phyloP scores from a whole-genome alignment of 2,329 filamentous ascomycete genomes.

The Cytospora piceae region DNA sequence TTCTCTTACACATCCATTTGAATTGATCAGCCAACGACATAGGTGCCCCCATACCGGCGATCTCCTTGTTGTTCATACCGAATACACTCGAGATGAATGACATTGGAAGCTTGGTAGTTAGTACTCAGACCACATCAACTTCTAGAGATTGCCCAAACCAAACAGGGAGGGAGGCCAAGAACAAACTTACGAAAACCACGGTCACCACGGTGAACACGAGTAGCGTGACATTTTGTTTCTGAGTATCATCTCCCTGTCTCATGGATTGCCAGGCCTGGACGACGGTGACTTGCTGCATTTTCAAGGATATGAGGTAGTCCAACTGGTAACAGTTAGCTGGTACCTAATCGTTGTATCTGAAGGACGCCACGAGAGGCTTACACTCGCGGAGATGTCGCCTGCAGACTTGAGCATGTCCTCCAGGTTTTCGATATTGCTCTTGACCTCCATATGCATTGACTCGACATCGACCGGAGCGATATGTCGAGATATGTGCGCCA shows the following conservation, averaged over 20 bases:
- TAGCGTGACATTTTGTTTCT: conserved; percentile 47
- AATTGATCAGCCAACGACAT: conserved; percentile 29
- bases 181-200: conserved; percentile 47
- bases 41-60: conserved; percentile 19
- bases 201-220: conserved; percentile 53
- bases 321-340: conserved; percentile 33
- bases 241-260: conserved; percentile 44
- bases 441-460: conserved; percentile 29
- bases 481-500: conserved; percentile 21
- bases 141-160: neutral
- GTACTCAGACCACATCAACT: neutral
- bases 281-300: conserved; percentile 51
- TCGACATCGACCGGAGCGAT: conserved; percentile 31
- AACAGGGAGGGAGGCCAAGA: too few species aligned
- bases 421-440: conserved; percentile 40
- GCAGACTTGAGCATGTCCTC: conserved; percentile 41
- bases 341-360: neutral
- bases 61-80: conserved; percentile 44
- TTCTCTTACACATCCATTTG: conserved; percentile 29
- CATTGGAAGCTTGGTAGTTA: conserved; percentile 39
- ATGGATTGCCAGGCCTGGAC: conserved; percentile 48
- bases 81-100: conserved; percentile 45
- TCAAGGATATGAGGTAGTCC: conserved; percentile 46
- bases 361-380: conserved; percentile 30
- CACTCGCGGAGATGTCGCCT: conserved; percentile 39